Conservation (phyloP, 75 land plant species). For the Picea glauca region DNA sequence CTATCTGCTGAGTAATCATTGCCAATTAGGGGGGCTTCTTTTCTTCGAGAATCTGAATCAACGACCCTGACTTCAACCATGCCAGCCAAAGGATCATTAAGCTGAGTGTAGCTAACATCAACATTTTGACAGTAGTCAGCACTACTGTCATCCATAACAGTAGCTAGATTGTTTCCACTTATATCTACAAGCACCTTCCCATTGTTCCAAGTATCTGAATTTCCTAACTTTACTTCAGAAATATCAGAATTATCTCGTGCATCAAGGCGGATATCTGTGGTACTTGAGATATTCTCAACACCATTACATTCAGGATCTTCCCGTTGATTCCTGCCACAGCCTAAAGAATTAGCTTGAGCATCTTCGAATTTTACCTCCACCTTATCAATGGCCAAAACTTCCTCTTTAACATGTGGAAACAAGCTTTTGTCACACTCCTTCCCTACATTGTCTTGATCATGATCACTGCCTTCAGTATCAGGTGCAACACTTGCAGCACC, state of each 20-base stretch:
- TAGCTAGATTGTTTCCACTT: background rate
- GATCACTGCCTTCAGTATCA: constrained; percentile 63
- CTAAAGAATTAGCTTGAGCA: background rate
- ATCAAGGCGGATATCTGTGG: background rate
- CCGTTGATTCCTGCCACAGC: background rate
- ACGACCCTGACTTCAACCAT: background rate
- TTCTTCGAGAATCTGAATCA: background rate
- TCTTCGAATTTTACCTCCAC: constrained; percentile 25
- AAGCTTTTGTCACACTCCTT: constrained; percentile 23
- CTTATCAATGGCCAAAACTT: constrained; percentile 47
- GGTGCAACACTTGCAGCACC: constrained; percentile 37
- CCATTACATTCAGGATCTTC: background rate
- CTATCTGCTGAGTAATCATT: background rate
- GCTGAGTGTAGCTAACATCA: background rate
- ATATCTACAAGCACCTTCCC: constrained; percentile 4
- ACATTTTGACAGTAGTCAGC: background rate
- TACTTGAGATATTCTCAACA: background rate
- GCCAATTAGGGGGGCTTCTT: background rate
- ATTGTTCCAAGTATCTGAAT: constrained; percentile 4
- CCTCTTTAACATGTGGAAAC: constrained; percentile 32
- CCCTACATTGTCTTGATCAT: constrained; percentile 41
- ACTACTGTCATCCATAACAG: background rate
- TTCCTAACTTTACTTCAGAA: constrained; percentile 3
- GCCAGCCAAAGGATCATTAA: background rate
- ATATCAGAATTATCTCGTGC: background rate